Conservation (phyloP, 495 filamentous ascomycete species). For the Aspergillus cavernicola region DNA sequence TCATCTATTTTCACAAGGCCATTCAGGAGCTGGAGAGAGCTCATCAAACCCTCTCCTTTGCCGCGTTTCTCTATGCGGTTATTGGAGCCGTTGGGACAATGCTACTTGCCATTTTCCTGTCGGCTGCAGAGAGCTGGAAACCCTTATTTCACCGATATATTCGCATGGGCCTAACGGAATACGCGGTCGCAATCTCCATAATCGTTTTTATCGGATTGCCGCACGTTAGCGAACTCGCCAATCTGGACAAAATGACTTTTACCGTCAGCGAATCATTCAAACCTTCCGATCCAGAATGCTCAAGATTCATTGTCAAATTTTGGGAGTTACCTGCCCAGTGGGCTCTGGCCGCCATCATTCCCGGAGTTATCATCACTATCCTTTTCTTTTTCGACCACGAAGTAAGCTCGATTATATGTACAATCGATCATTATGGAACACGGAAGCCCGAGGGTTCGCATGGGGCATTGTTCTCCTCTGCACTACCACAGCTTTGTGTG, state of each 20-base stretch:
- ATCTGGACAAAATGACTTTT: conserved; percentile 60
- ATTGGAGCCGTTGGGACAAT: conserved; percentile 69
- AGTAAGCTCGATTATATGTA: conserved; percentile 73
- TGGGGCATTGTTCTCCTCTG: conserved; percentile 69
- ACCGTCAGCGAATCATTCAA: conserved; percentile 55
- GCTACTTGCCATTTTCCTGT: conserved; percentile 61
- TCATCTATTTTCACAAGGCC: conserved; percentile 76
- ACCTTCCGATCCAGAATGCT: conserved; percentile 55
- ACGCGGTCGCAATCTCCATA: conserved; percentile 69
- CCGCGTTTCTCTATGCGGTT: conserved; percentile 66
- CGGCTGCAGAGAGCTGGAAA: conserved; percentile 60
- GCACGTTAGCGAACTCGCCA: conserved; percentile 59
- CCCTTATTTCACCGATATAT: conserved; percentile 65
- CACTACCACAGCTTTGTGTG: conserved; percentile 65
- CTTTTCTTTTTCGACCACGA: conserved; percentile 76
- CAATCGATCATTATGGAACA: conserved; percentile 62
- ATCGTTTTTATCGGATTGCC: conserved; percentile 66
- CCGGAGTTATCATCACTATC: conserved; percentile 63
- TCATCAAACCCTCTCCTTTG: conserved; percentile 56
- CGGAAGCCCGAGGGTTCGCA: conserved; percentile 65
- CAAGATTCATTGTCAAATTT: conserved; percentile 61
- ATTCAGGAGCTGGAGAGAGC: conserved; percentile 64
- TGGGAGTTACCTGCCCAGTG: conserved; percentile 60
- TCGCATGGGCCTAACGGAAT: conserved; percentile 62
- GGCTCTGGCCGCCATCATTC: conserved; percentile 63